phyloP scores from a whole-genome alignment of 345 rosid genomes.

The Hibiscus syriacus region DNA sequence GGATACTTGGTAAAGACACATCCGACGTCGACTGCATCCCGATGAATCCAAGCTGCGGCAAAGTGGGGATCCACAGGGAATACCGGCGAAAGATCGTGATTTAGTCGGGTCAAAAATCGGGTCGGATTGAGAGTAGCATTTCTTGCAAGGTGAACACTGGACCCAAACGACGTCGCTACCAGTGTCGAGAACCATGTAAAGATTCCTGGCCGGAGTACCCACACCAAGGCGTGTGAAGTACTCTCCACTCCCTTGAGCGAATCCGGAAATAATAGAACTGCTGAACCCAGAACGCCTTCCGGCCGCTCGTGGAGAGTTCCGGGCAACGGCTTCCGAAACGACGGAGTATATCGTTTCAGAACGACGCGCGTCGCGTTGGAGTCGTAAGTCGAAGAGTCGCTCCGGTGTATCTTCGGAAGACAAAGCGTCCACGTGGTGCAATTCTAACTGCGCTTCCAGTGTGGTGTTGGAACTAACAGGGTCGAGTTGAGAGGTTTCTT shows the following conservation, averaged over 20 bases:
- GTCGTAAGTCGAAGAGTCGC: constrained; percentile 62
- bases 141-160: constrained; percentile 87
- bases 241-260: constrained; percentile 93
- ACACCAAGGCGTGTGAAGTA: constrained; percentile 94
- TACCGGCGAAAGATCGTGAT: constrained; percentile 47
- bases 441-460: constrained; percentile 35
- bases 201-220: constrained; percentile 76
- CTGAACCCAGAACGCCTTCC: constrained; percentile 35
- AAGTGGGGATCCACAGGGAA: constrained; percentile 58
- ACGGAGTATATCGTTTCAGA: constrained; percentile 35
- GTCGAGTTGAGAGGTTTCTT: constrained; percentile 13
- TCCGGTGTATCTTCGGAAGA: constrained; percentile 42
- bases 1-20: constrained; percentile 80
- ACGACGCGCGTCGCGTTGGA: constrained; percentile 64
- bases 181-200: constrained; percentile 83
- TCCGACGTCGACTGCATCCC: constrained; percentile 41
- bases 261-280: constrained; percentile 78
- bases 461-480: too few species aligned
- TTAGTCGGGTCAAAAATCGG: constrained; percentile 77
- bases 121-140: constrained; percentile 79
- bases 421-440: constrained; percentile 80
- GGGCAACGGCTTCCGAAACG: constrained; percentile 22
- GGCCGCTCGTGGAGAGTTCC: constrained; percentile 26
- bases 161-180: constrained; percentile 96
- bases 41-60: constrained; percentile 58